Evolutionary conservation across 1,139 yeast species (phyloP).

Genomic region (Yamadazyma membranifaciens): DNA sequence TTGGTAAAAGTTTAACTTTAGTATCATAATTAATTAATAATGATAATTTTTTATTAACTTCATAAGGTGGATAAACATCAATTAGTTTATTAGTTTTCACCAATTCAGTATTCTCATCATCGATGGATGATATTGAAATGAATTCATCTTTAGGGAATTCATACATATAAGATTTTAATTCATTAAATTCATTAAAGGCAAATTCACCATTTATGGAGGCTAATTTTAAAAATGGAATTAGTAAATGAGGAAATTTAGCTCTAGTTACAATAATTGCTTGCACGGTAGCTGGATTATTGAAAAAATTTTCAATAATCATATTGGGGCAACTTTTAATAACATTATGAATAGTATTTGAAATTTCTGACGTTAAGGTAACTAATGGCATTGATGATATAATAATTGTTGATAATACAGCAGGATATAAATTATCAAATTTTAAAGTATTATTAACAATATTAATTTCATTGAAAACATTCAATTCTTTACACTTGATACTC

Average conservation of each 20-base stretch:
- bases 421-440: conserved; percentile 51
- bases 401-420: conserved; percentile 60
- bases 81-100: conserved; percentile 40
- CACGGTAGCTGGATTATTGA: conserved; percentile 52
- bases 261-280: conserved; percentile 58
- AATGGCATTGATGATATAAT: conserved; percentile 63
- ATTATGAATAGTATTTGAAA: conserved; percentile 49
- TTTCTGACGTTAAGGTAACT: conserved; percentile 54
- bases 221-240: conserved; percentile 61
- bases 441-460: conserved; percentile 41
- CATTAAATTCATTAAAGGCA: conserved; percentile 62
- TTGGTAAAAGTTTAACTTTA: conserved; percentile 64
- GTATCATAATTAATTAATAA: conserved; percentile 53
- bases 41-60: conserved; percentile 42
- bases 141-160: conserved; percentile 38
- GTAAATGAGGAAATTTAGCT: conserved; percentile 73
- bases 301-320: conserved; percentile 55
- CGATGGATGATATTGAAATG: conserved; percentile 40
- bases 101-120: conserved; percentile 52
- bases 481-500: conserved; percentile 44
- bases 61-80: conserved; percentile 52
- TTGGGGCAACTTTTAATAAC: conserved; percentile 57
- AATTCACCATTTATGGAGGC: conserved; percentile 63
- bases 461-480: conserved; percentile 49
- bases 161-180: conserved; percentile 60